These are phyloP conservation scores for Elasticomyces elasticus DNA, from an alignment of 495 filamentous ascomycete genomes.

Conservation along the genomic window DNA sequence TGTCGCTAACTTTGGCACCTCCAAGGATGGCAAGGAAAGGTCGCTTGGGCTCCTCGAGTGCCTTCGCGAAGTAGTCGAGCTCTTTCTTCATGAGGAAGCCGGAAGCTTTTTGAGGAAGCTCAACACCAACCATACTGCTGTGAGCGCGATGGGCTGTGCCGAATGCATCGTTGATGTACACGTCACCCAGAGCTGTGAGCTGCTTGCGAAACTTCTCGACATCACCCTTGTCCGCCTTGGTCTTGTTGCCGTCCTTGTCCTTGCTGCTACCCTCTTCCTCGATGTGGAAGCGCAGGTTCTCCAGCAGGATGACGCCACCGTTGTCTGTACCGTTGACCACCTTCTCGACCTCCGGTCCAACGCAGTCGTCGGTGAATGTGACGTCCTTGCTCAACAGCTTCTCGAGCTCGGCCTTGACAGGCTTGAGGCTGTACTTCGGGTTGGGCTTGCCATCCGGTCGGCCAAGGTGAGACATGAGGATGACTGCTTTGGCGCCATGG, in stretches of 20 bases:
- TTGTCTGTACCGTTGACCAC: constrained; percentile 72
- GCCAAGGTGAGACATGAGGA: constrained; percentile 98
- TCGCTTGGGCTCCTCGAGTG: constrained; percentile 81
- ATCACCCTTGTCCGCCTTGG: constrained; percentile 82
- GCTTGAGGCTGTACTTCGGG: constrained; percentile 88
- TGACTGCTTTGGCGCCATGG: constrained; percentile 83
- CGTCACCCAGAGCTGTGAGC: constrained; percentile 85
- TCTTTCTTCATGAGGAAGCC: constrained; percentile 99
- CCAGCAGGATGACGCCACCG: constrained; percentile 81
- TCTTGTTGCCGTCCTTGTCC: constrained; percentile 88
- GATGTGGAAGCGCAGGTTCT: constrained; percentile 95
- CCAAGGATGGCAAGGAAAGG: constrained; percentile 99
- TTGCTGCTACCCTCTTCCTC: constrained; percentile 95
- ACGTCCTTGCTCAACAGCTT: constrained; percentile 74
- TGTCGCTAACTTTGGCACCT: constrained; percentile 96
- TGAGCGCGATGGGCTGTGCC: constrained; percentile 96
- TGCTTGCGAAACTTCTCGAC: constrained; percentile 91
- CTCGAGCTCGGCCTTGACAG: constrained; percentile 83
- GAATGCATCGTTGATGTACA: constrained; percentile 99
- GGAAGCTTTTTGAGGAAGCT: constrained; percentile 89
- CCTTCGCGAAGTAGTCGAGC: constrained; percentile 97
- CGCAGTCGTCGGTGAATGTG: constrained; percentile 81
- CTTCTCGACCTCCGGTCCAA: constrained; percentile 81
- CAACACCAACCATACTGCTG: constrained; percentile 96
- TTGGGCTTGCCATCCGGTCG: constrained; percentile 84